Evolutionary conservation across 768 basidiomycete genomes (phyloP).

Genomic region (Rhodotorula kratochvilovae): DNA sequence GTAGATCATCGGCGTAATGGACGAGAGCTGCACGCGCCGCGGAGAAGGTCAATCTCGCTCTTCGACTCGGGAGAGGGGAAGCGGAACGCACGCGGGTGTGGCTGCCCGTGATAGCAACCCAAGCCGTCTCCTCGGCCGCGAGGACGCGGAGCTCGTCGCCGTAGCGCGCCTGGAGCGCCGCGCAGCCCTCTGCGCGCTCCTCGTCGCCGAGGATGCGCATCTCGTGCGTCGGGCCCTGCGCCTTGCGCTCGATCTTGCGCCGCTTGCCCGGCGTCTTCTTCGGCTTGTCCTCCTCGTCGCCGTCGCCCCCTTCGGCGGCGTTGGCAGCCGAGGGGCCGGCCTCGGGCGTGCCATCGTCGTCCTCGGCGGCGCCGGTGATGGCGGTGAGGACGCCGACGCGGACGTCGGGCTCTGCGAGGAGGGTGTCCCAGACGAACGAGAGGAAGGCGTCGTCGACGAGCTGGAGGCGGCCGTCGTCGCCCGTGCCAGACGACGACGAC

Average conservation of each 20-base stretch:
- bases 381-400: constrained; percentile 63
- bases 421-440: constrained; percentile 74
- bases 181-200: constrained; percentile 5
- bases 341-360: neutral
- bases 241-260: neutral
- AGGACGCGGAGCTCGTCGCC: constrained; percentile 59
- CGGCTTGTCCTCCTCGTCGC: neutral
- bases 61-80: too few species aligned
- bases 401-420: constrained; percentile 69
- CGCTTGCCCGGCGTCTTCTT: constrained; percentile 2
- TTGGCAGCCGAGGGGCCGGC: neutral
- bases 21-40: constrained; percentile 54
- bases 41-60: neutral
- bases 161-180: constrained; percentile 13
- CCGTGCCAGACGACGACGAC: constrained; percentile 43
- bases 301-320: neutral
- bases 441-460: constrained; percentile 69
- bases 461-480: constrained; percentile 50
- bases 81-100: constrained; percentile 65
- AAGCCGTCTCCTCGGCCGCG: constrained; percentile 67
- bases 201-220: constrained; percentile 15
- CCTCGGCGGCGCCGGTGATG: neutral
- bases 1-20: constrained; percentile 79
- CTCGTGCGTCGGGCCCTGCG: constrained; percentile 21
- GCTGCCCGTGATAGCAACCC: constrained; percentile 75